Percentiles rank a stretch among this genome's conserved stretches.
These are phyloP conservation scores for Coriaria nepalensis DNA, from an alignment of 306 rosid species.

Conservation along the genomic window DNA sequence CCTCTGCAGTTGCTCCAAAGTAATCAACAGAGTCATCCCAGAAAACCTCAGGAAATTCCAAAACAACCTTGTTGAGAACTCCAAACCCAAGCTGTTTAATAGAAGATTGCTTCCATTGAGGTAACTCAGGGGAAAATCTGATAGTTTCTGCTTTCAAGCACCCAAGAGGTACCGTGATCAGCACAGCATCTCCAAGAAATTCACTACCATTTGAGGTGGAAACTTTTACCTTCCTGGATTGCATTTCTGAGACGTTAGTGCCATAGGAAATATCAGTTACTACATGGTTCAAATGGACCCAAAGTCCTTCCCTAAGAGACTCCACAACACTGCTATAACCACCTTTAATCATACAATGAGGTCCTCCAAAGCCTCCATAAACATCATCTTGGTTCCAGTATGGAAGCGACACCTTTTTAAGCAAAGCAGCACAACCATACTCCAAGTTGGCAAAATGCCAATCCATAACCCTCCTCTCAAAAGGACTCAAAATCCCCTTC, in stretches of 20 bases:
- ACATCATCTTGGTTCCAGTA: conserved; percentile 98
- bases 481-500: conserved; percentile 61
- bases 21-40: conserved; percentile 99
- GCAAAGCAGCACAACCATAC: conserved; percentile 96
- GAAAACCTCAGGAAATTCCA: conserved; percentile 86
- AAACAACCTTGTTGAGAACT: conserved; percentile 79
- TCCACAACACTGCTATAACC: conserved; percentile 86
- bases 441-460: conserved; percentile 99
- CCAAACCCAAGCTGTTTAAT: conserved; percentile 92
- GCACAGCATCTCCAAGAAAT: conserved; percentile 79
- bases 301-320: conserved; percentile 82
- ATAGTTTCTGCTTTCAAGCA: conserved; percentile 89
- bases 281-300: conserved; percentile 52
- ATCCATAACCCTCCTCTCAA: conserved; percentile 98
- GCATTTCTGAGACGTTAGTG: conserved; percentile 29
- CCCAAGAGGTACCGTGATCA: conserved; percentile 89
- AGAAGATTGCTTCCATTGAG: conserved; percentile 83
- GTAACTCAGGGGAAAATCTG: conserved; percentile 81
- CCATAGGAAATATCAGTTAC: conserved; percentile 72
- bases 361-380: conserved; percentile 99
- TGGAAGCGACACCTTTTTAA: conserved; percentile 91
- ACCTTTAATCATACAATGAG: conserved; percentile 99
- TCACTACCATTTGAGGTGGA: conserved; percentile 60
- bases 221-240: conserved; percentile 48
- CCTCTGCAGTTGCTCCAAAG: conserved; percentile 98